Evolutionary conservation across 257 asterid species (phyloP), one percentile per base, ranked within the genome.

Genomic region (Salvia rosmarinus): DNA sequence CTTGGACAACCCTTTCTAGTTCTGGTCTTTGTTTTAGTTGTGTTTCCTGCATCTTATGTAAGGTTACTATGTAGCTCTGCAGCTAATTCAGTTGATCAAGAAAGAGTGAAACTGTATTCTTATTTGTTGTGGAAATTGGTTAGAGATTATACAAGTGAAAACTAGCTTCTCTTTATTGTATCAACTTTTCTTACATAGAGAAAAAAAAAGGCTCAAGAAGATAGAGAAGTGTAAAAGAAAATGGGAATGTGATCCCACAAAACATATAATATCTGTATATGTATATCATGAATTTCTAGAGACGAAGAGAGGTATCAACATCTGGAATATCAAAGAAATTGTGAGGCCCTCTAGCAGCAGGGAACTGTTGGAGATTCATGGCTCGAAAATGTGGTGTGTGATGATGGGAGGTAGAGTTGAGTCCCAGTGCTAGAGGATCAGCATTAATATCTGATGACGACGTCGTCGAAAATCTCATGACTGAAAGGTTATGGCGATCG

Each of bases 291-390:
- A 3, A 20, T 34, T 32, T 56, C 68, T 80, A 80, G 75, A 83
- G 85, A 78, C 74, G 85, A 77, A 80, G 87, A 34, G 85, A 83
- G 8, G 87, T 83, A 77, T 83, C 86, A 34, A 77, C 84, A 54
- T 83, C 85, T 30, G 57, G n/a, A 13, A 63, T 77, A 59, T 75
- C 83, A 1, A 64, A 62, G 67, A 75, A 72, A 43, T 51, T 69
- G 30, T 34, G 77, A 25, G 69, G 40, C n/a, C 74, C 73, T 70
- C 71, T 71, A 19, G 42, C 69, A 47, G 72, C 73, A 42, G 79
- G 64, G 3, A 61, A 43, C 40, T 52, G 55, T 5, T 54, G 73
- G 2, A 54, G 54, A 28, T 58, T 49, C 10, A 28, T 42, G 40
- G 69, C 42, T 71, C 56, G 67, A 34, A 61, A 56, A 49, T 35